phyloP scores from a whole-genome alignment of 768 basidiomycete genomes.

The Pleurotus citrinopileatus region DNA sequence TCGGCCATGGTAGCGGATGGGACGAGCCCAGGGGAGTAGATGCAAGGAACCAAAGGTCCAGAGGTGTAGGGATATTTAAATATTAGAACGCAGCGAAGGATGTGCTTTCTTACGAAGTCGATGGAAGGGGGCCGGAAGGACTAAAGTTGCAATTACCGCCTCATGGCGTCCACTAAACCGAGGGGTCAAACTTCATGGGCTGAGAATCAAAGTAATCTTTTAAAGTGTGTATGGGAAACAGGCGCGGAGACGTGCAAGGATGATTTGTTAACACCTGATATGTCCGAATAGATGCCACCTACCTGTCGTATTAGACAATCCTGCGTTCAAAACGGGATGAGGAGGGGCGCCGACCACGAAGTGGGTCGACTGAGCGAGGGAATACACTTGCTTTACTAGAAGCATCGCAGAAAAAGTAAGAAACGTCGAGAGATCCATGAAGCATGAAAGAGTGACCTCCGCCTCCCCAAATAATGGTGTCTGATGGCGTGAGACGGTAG shows the following conservation, averaged over 20 bases:
- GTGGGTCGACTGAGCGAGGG: background rate
- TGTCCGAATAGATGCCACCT: slow-evolving; percentile 2
- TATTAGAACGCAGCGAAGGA: background rate
- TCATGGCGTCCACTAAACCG: slow-evolving; percentile 9
- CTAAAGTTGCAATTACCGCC: background rate
- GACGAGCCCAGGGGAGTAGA: background rate
- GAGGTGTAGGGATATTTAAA: background rate
- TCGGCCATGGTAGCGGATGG: background rate
- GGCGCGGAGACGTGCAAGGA: background rate
- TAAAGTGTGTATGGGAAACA: background rate
- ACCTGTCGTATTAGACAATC: slow-evolving; percentile 5
- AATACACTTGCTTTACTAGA: slow-evolving; percentile 3
- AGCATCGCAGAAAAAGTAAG: slow-evolving; percentile 1
- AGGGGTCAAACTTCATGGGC: background rate
- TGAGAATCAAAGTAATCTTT: slow-evolving; percentile 2
- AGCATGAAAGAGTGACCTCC: background rate
- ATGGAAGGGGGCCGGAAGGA: slow-evolving; percentile 4
- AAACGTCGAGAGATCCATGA: slow-evolving; percentile 11
- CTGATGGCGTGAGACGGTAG: slow-evolving; percentile 7
- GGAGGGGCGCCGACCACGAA: background rate
- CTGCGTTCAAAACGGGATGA: slow-evolving; percentile 3
- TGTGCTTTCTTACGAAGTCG: slow-evolving; percentile 2
- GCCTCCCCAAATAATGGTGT: background rate
- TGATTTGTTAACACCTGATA: slow-evolving; percentile 1
- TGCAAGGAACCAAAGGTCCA: background rate